Evolutionary conservation across 1,139 yeast genomes (phyloP), one percentile per base, ranked within the genome.

Genomic region (Yamadazyma kanchanaburiensis): DNA sequence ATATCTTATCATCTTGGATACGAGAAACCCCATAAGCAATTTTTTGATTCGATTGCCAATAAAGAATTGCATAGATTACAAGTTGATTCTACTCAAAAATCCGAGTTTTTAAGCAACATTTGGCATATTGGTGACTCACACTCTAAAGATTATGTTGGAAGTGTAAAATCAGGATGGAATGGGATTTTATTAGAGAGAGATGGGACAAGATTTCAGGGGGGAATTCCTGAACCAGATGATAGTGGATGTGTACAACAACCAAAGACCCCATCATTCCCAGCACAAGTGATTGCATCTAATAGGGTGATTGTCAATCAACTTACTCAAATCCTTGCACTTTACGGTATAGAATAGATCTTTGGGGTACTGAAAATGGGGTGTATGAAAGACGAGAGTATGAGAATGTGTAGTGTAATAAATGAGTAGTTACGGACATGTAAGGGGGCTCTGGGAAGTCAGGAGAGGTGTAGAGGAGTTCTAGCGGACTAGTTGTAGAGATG

Each of bases 121-220:
- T 80, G 84, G 84, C 89, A 81, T 47, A 58, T 80, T 24, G 89
- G 89, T 0, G 88, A 81, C 48, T 75, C 71, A 37, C 51, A 64
- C 24, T 54, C 53, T 11, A 69, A 74, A 30, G 89, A 81, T 45
- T 61, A 73, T 35, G 43, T 61, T 10, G 83, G 78, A 2, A 62
- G 79, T 0, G 53, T 60, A 8, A 52, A 55, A 17, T 66, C 81
- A 1, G 88, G 87, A 0, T 74, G 85, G 77, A 76, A 74, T 38
- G 77, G 81, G 3, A 57, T 80, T 1, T 55, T 74, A 19, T 38
- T 78, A 8, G 81, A 77, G 45, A 56, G 83, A 42, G 36, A 44
- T n/a, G n/a, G n/a, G n/a, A n/a, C n/a, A n/a, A n/a, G n/a, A n/a
- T n/a, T n/a, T n/a, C n/a, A n/a, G n/a, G n/a, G n/a, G n/a, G n/a